Evolutionary conservation across 2,329 filamentous ascomycete genomes (phyloP), one percentile per base, ranked within the genome.

Genomic region (Cladorrhinum sp.): DNA sequence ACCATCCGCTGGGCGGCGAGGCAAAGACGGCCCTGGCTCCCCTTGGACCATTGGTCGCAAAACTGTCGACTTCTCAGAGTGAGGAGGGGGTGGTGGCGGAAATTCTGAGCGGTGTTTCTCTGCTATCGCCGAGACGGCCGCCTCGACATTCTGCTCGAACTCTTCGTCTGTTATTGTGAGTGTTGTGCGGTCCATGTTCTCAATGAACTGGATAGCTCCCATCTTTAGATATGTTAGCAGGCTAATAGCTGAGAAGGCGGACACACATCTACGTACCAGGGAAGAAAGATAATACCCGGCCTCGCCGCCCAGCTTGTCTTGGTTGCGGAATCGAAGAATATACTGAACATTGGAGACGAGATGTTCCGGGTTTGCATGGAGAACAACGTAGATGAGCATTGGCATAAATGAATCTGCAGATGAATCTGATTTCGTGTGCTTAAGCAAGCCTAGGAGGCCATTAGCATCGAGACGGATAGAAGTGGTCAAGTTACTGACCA

Each of bases 301-400:
- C 78, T 99, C 95, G n/a, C 95, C 95, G 23, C 90, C 91, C 1
- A 99, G 85, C 74, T 98, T 98, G 57, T 99, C 95, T 75, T 97
- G 95, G 70, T 98, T 97, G 55, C 95, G 87, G 78, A 99, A 99
- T 50, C 96, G 88, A 55, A 98, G 80, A 65, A 99, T 98, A 74
- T 99, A 99, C 75, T 99, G 95, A 2, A 99, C 91, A 73, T 99
- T 99, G 61, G 93, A 97, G 24, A 98, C 93, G 32, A 99, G 79
- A 74, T 98, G 92, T 63, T 97, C 93, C 0, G 95, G 95, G 68
- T 96, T 97, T 50, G 92, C 92, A 75, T 95, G 91, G 24, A 99
- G 81, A 12, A 98, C 93, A 24, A 96, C 95, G 68, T 96, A 98
- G 60, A 99, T 99, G 59, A 99, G 82, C 25, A 98, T 81, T 3